Base-by-base conservation (phyloP, 768 basidiomycete genomes). In the Sarcodon sp. region DNA sequence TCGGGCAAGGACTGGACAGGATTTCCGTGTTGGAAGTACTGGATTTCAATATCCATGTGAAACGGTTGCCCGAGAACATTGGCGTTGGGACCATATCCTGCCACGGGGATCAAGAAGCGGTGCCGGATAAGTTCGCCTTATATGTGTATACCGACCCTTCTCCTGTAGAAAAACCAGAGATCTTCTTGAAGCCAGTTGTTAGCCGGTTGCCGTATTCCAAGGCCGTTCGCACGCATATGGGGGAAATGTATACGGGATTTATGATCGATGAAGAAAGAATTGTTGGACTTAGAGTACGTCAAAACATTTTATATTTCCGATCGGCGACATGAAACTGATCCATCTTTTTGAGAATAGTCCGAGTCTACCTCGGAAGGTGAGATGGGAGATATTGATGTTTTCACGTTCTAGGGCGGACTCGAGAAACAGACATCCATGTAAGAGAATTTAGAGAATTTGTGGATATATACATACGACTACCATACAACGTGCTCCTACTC, bases 191-290 rank as follows among this genome's bases (percentile, higher is more conserved):
- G 16, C 16, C 15, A 9, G 39, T 41, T 27, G 27, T 41, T 27
- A 16, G 16, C 7, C 15, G 27, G 27, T 27, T 41, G 16, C 39
- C 39, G 7, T 41, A 41, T 41, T 16, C 39, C 11, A 15, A 13
- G 16, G 39, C 39, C 27, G 11, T 41, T 15, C 15, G 39, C 7
- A 41, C 15, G 39, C 16, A 41, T 41, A 15, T 41, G 13, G 15
- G 39, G 8, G 39, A 15, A 13, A 27, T 13, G 39, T 71, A 67
- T 48, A 61, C 62, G 7, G 69, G 69, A 7, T 54, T 69, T 50
- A 69, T 70, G 67, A 62, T 71, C 32, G 70, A 70, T 48, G 67
- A 69, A 21, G 65, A 66, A 38, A 57, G 68, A 45, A 46, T 71
- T 31, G 52, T 72, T 21, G 68, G 69, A 31, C 48, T 72, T 50